Conservation (phyloP, 345 rosid genomes). For the Sonneratia alba region DNA sequence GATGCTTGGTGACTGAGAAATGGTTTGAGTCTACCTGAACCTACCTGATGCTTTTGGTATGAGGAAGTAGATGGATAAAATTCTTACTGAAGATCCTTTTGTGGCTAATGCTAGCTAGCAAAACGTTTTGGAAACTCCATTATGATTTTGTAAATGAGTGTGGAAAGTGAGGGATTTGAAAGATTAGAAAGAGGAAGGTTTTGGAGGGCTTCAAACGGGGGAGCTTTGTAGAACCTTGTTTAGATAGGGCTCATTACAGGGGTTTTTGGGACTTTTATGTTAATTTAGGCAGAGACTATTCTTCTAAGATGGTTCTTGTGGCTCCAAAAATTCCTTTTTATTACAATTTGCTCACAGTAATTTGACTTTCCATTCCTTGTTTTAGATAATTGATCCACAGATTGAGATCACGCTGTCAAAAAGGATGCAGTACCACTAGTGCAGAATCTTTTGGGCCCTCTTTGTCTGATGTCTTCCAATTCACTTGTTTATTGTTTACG, state of each 20-base stretch:
- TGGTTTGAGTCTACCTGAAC: not conserved
- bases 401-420: too few species aligned
- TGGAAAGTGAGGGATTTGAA: not conserved
- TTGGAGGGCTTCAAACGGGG: too few species aligned
- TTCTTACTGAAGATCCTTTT: not conserved
- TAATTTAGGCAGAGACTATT: too few species aligned
- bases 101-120: not conserved
- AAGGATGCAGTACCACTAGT: not conserved
- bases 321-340: too few species aligned
- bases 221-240: not conserved
- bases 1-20: not conserved
- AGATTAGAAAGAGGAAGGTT: not conserved
- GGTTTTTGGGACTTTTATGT: too few species aligned
- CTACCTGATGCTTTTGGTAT: not conserved
- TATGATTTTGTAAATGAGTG: not conserved
- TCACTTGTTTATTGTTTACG: conserved; percentile 9
- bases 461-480: not conserved
- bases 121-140: not conserved
- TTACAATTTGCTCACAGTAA: too few species aligned
- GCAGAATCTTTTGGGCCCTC: not conserved
- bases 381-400: too few species aligned
- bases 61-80: too few species aligned
- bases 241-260: not conserved
- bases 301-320: too few species aligned
- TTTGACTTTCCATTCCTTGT: too few species aligned